Evolutionary conservation across 1,139 yeast species (phyloP).

Genomic region (Petasospora fabianii): DNA sequence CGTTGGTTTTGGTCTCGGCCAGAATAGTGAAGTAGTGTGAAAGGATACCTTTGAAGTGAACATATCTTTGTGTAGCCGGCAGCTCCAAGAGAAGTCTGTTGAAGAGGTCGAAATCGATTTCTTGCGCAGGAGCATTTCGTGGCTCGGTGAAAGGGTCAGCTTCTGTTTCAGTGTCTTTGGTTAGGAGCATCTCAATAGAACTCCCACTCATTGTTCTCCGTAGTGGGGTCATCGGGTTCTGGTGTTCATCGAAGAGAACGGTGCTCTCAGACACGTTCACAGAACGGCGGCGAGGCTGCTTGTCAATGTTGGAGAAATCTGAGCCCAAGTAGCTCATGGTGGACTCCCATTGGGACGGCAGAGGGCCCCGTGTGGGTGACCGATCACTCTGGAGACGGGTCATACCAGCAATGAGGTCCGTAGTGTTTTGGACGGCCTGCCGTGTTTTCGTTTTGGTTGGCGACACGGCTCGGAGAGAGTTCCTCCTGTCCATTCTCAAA

Average conservation of each 20-base stretch:
- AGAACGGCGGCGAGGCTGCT: not conserved
- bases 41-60: slow-evolving; percentile 20
- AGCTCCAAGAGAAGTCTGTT: slow-evolving; percentile 7
- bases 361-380: slow-evolving; percentile 6
- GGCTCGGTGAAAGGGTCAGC: not conserved
- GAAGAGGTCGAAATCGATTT: slow-evolving; percentile 16
- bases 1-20: slow-evolving; percentile 15
- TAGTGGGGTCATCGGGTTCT: slow-evolving; percentile 17
- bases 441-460: slow-evolving; percentile 4
- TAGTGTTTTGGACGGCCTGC: slow-evolving; percentile 5
- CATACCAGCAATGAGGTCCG: slow-evolving; percentile 13
- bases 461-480: slow-evolving; percentile 5
- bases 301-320: slow-evolving; percentile 8
- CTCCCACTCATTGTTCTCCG: slow-evolving; percentile 23
- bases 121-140: slow-evolving; percentile 6
- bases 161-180: slow-evolving; percentile 3
- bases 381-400: slow-evolving; percentile 9
- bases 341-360: slow-evolving; percentile 14
- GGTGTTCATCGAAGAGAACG: slow-evolving; percentile 14
- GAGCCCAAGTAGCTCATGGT: slow-evolving; percentile 14
- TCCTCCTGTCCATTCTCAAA: slow-evolving; percentile 9
- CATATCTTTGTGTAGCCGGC: slow-evolving; percentile 7
- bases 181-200: slow-evolving; percentile 15
- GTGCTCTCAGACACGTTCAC: slow-evolving; percentile 23
- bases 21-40: slow-evolving; percentile 17